Evolutionary conservation across 2,329 filamentous ascomycete genomes (phyloP).

Genomic region (Diaporthe vexans): DNA sequence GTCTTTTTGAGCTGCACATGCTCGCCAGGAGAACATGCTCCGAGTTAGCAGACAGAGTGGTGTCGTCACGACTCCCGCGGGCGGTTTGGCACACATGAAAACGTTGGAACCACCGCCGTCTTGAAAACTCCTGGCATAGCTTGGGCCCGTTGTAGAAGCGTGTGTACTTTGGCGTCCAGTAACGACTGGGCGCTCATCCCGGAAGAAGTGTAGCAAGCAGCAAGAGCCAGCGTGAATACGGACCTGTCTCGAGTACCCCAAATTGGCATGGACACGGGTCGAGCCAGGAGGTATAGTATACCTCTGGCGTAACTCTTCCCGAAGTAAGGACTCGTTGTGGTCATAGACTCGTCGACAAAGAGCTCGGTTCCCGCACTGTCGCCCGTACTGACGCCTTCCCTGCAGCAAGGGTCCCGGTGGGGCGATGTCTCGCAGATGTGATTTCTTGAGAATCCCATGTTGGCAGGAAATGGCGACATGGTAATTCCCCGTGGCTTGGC

Average conservation of each 20-base stretch:
- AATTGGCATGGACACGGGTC: neutral
- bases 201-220: neutral
- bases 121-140: slow-evolving; percentile 14
- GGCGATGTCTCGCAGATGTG: slow-evolving; percentile 8
- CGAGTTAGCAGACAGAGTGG: slow-evolving; percentile 11
- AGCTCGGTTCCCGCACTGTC: neutral
- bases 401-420: neutral
- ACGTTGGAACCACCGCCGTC: slow-evolving; percentile 24
- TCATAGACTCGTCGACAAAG: slow-evolving; percentile 24
- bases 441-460: slow-evolving; percentile 28
- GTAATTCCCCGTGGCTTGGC: neutral
- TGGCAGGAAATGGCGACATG: slow-evolving; percentile 16
- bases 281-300: slow-evolving; percentile 10
- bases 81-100: slow-evolving; percentile 19
- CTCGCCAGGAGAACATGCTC: neutral
- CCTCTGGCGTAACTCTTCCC: neutral
- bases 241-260: neutral
- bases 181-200: neutral
- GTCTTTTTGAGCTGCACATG: slow-evolving; percentile 28
- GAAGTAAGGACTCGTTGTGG: neutral
- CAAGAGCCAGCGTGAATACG: neutral
- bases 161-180: neutral
- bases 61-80: slow-evolving; percentile 40
- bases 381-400: neutral
- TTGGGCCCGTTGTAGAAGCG: neutral